Base-by-base conservation (phyloP, 805 yeast genomes). In the Metschnikowia sp. region DNA sequence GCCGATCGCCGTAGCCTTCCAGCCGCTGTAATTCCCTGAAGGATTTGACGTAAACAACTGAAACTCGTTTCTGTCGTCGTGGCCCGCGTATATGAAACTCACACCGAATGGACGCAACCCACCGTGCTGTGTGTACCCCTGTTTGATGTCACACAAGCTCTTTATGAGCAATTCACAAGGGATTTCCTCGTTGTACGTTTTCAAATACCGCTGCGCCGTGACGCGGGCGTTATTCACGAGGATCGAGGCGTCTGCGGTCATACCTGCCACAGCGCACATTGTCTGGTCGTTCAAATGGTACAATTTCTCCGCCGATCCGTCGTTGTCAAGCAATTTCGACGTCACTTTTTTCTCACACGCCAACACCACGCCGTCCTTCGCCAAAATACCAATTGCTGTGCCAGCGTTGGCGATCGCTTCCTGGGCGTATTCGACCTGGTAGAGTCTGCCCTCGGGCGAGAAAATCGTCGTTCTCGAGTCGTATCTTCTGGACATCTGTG, bases 71-170 rank as follows among this genome's bases (percentile, higher is more conserved):
- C 88, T 74, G 45, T 89, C 92, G 65, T 94, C 99, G 62, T 84
- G 86, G 8, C 99, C 99, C 6, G 98, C 99, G 63, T 88, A 94
- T 51, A 94, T 80, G 69, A 94, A 91, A 44, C 96, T 86, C 36
- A 94, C 99, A 61, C 99, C 99, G 66, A 90, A 94, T 18, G 99
- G 99, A 69, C 99, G 85, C 61, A 94, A 78, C 33, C 99, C 99
- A 64, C 99, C 99, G 64, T 88, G 96, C 69, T 94, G 99, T 8
- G 99, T 94, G 68, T 94, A 94, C 10, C 98, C 97, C 67, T 94
- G 99, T 69, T 94, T 94, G 53, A 88, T 80, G 69, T 94, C 96
- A 72, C 97, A 90, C 53, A 94, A 76, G 54, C 86, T 78, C 63
- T 88, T 88, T 54, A 94, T 97, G 54, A 94, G 79, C 46, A 84